Evolutionary conservation across 2,329 filamentous ascomycete genomes (phyloP).

Genomic region (Microdochium nivale): DNA sequence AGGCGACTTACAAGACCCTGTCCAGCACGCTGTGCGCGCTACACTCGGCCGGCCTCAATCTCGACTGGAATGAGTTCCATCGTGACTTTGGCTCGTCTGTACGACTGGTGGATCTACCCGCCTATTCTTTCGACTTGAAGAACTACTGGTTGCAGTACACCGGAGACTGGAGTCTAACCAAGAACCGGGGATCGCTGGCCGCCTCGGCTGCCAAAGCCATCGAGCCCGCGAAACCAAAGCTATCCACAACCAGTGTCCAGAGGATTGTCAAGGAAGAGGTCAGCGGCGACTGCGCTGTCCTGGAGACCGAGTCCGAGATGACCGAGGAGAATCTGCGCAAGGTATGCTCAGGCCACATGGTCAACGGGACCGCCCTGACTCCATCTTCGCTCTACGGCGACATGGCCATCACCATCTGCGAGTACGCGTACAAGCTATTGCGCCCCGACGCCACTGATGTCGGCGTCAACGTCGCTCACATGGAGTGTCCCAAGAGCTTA

Average conservation of each 20-base stretch:
- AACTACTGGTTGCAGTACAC: conserved; percentile 64
- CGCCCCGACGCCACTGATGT: conserved; percentile 46
- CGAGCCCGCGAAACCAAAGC: conserved; percentile 36
- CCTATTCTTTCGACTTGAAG: conserved; percentile 62
- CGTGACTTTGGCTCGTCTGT: conserved; percentile 49
- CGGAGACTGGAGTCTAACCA: conserved; percentile 51
- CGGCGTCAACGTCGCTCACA: conserved; percentile 55
- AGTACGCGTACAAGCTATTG: conserved; percentile 59
- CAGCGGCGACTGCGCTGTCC: conserved; percentile 46
- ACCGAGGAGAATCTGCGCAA: conserved; percentile 53
- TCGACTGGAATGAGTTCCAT: conserved; percentile 63
- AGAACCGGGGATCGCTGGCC: conserved; percentile 48
- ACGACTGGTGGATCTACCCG: conserved; percentile 54
- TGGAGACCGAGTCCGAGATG: conserved; percentile 60
- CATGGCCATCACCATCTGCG: conserved; percentile 48
- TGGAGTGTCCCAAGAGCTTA: conserved; percentile 63
- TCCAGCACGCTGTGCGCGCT: conserved; percentile 45
- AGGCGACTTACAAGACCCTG: conserved; percentile 57
- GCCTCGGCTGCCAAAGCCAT: conserved; percentile 25
- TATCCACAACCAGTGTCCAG: conserved; percentile 59
- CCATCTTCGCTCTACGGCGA: conserved; percentile 48
- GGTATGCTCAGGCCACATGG: conserved; percentile 55
- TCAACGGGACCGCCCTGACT: conserved; percentile 58
- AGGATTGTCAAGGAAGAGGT: conserved; percentile 54
- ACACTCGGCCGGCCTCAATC: conserved; percentile 46